Evolutionary conservation across 305 asterid genomes (phyloP).

Genomic region (Stenogyne calaminthoides): DNA sequence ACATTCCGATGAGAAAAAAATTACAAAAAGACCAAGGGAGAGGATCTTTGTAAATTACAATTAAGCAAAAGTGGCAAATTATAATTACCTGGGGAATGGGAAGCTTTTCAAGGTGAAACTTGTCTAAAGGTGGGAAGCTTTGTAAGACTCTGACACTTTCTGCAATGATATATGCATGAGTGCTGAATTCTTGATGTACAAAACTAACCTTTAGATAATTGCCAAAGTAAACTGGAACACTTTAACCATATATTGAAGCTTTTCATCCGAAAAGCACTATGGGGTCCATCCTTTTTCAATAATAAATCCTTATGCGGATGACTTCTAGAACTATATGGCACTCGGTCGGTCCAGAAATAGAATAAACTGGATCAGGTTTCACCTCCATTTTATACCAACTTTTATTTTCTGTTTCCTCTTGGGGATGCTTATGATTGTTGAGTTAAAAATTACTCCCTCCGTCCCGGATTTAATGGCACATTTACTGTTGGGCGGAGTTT

Average conservation of each 20-base stretch:
- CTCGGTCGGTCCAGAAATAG: slow-evolving; percentile 21
- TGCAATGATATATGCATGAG: slow-evolving; percentile 38
- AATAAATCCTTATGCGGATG: slow-evolving; percentile 6
- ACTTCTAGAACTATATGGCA: not conserved
- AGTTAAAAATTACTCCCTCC: not conserved
- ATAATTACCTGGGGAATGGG: slow-evolving; percentile 53
- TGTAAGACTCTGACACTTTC: slow-evolving; percentile 40
- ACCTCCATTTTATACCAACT: slow-evolving; percentile 24
- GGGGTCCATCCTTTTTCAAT: slow-evolving; percentile 2
- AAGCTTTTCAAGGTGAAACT: slow-evolving; percentile 47
- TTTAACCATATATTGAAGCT: slow-evolving; percentile 14
- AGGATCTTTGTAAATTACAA: slow-evolving; percentile 9
- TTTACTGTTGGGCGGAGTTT: no score
- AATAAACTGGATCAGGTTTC: not conserved
- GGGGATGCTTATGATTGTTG: not conserved
- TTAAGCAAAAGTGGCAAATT: slow-evolving; percentile 15
- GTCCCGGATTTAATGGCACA: no score
- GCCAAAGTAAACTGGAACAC: slow-evolving; percentile 7
- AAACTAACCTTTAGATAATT: slow-evolving; percentile 1
- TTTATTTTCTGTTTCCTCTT: slow-evolving; percentile 7
- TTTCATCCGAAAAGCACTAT: slow-evolving; percentile 7
- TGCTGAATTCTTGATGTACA: slow-evolving; percentile 20
- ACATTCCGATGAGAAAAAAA: slow-evolving; percentile 30
- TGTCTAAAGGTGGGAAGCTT: slow-evolving; percentile 41
- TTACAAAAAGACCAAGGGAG: slow-evolving; percentile 19